phyloP scores from a whole-genome alignment of 306 rosid species.

The Rosa multiflora region DNA sequence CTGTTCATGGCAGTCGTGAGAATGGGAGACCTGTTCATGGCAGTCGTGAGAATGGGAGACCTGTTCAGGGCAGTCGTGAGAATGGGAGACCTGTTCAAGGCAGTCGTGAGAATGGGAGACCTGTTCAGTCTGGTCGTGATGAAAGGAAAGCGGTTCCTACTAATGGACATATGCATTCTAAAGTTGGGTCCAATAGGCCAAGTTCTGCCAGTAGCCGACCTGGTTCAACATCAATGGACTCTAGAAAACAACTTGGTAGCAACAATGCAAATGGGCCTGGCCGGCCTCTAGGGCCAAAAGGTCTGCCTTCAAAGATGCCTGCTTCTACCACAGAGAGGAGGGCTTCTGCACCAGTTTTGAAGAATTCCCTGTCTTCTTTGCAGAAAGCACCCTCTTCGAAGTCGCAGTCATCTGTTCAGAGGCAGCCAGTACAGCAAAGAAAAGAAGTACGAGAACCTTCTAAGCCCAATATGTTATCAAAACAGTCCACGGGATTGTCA shows the following conservation, averaged over 20 bases:
- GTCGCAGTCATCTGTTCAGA: slow-evolving; percentile 36
- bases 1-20: too few relatives aligned
- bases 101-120: slow-evolving; percentile 39
- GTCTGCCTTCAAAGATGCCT: slow-evolving; percentile 46
- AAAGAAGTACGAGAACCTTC: slow-evolving; percentile 44
- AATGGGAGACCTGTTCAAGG: slow-evolving; percentile 43
- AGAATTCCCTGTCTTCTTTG: slow-evolving; percentile 36
- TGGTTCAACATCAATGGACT: slow-evolving; percentile 36
- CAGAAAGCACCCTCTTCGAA: slow-evolving; percentile 47
- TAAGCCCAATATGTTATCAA: slow-evolving; percentile 53
- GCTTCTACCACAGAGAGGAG: slow-evolving; percentile 45
- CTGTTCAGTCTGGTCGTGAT: slow-evolving; percentile 35
- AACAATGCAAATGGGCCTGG: slow-evolving; percentile 59
- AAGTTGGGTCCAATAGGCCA: slow-evolving; percentile 45
- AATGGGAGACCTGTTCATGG: too few relatives aligned
- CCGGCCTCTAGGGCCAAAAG: slow-evolving; percentile 58
- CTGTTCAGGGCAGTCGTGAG: too few relatives aligned
- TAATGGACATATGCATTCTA: slow-evolving; percentile 47
- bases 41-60: too few relatives aligned
- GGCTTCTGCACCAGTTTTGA: slow-evolving; percentile 39
- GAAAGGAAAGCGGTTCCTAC: slow-evolving; percentile 42
- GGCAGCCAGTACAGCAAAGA: slow-evolving; percentile 49
- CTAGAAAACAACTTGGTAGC: slow-evolving; percentile 62
- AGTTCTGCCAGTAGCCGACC: slow-evolving; percentile 50
- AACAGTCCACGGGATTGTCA: slow-evolving; percentile 47